Conservation (phyloP, 2,329 filamentous ascomycete genomes). For the Fusarium decemcellulare region DNA sequence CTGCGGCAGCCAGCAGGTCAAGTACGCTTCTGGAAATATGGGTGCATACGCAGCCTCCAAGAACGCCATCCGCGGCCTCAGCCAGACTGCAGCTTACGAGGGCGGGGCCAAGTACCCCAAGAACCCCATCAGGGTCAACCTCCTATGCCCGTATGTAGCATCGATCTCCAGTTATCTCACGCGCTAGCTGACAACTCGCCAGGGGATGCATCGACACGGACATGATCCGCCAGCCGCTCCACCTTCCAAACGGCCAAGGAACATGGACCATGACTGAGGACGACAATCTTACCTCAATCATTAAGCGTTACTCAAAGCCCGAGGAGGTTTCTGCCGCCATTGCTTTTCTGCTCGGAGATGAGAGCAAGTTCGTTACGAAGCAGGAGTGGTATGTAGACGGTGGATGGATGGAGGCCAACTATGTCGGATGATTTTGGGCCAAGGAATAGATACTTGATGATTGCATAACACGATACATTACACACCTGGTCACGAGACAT, state of each 20-base stretch:
- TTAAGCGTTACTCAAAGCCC: constrained; percentile 46
- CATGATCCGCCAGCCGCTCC: constrained; percentile 46
- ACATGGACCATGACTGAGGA: constrained; percentile 47
- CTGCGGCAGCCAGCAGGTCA: constrained; percentile 60
- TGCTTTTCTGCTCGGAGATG: constrained; percentile 50
- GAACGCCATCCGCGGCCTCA: constrained; percentile 48
- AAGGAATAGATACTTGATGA: neutral
- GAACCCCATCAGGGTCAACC: constrained; percentile 44
- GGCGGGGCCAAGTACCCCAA: constrained; percentile 43
- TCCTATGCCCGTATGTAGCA: constrained; percentile 38
- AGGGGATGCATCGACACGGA: constrained; percentile 49
- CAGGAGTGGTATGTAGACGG: constrained; percentile 49
- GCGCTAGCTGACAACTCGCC: neutral
- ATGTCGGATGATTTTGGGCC: constrained; percentile 24
- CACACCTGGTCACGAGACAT: too few relatives aligned
- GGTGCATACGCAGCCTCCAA: constrained; percentile 53
- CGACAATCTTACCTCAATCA: constrained; percentile 44
- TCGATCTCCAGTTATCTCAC: rapidly evolving
- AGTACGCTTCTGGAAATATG: constrained; percentile 53
- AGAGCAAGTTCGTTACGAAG: constrained; percentile 51
- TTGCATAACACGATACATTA: neutral
- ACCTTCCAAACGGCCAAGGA: constrained; percentile 40
- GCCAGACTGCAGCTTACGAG: constrained; percentile 47
- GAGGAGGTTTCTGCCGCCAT: constrained; percentile 49
- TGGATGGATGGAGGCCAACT: constrained; percentile 47